Percentiles rank a stretch among this genome's conserved stretches.
Evolutionary conservation across 2,329 filamentous ascomycete genomes (phyloP).

Genomic region (Leptographium radiaticola): DNA sequence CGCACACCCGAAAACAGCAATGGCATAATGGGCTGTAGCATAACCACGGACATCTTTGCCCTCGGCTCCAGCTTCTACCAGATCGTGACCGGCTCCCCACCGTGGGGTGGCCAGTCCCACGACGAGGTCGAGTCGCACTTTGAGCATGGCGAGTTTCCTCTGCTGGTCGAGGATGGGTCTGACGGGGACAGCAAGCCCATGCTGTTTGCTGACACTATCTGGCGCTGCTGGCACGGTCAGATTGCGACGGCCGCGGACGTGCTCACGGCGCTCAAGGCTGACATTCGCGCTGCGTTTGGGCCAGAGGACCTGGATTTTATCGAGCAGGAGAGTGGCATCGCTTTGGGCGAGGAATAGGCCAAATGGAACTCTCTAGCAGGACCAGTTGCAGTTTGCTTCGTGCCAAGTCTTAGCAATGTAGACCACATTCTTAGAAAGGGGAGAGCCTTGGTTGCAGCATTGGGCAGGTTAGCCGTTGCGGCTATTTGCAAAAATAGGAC

Average conservation of each 20-base stretch:
- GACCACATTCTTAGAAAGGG: too few species aligned
- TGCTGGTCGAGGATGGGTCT: background rate
- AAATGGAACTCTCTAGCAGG: too few species aligned
- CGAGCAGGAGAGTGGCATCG: slow-evolving; percentile 1
- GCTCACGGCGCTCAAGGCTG: slow-evolving; percentile 1
- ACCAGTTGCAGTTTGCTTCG: too few species aligned
- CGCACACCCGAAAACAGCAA: background rate
- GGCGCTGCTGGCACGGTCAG: slow-evolving; percentile 2
- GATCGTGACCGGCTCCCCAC: slow-evolving; percentile 1
- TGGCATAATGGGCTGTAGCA: background rate
- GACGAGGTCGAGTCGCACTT: slow-evolving; percentile 1
- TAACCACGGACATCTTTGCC: slow-evolving; percentile 6
- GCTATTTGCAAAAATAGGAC: too few species aligned
- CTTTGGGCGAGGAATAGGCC: background rate
- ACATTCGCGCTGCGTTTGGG: background rate
- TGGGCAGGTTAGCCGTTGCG: too few species aligned
- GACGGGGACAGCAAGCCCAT: background rate
- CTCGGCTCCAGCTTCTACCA: slow-evolving; percentile 6
- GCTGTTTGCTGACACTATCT: slow-evolving; percentile 3
- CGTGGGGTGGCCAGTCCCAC: background rate
- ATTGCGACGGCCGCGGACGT: slow-evolving; percentile 1
- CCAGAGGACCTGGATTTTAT: slow-evolving; percentile 1
- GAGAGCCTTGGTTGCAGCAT: too few species aligned
- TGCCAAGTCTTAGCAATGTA: too few species aligned
- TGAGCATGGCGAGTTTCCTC: slow-evolving; percentile 1